Percentiles rank a stretch among this genome's conserved stretches.
Evolutionary conservation across 2,329 filamentous ascomycete species (phyloP).

Genomic region (Colletotrichum navitas): DNA sequence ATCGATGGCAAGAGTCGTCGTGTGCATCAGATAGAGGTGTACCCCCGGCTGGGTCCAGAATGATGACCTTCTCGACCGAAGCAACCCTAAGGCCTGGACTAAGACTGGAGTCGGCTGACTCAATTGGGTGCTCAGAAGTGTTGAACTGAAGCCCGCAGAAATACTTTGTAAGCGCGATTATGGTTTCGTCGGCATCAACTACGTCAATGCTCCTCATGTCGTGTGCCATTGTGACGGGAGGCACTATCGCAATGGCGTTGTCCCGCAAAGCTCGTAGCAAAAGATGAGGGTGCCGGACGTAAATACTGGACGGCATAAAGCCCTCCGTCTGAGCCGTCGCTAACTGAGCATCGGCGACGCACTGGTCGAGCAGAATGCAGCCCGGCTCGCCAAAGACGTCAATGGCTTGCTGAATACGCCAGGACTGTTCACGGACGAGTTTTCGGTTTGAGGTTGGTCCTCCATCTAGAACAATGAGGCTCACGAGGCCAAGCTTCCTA

Average conservation of each 20-base stretch:
- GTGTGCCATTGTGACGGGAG: constrained; percentile 57
- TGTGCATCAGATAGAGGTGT: constrained; percentile 72
- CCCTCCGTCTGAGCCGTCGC: constrained; percentile 21
- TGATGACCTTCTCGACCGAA: constrained; percentile 85
- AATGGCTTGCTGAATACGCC: constrained; percentile 80
- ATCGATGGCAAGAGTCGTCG: constrained; percentile 60
- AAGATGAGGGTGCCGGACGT: constrained; percentile 42
- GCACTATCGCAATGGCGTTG: constrained; percentile 54
- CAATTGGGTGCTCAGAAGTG: constrained; percentile 41
- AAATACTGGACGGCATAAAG: constrained; percentile 40
- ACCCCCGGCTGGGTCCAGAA: constrained; percentile 88
- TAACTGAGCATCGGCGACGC: constrained; percentile 24
- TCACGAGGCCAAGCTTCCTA: constrained; percentile 82
- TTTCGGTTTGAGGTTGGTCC: constrained; percentile 56
- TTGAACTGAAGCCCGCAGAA: constrained; percentile 75
- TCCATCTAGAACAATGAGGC: constrained; percentile 86
- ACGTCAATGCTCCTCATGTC: constrained; percentile 55
- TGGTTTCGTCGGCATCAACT: constrained; percentile 69
- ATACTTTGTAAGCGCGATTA: constrained; percentile 82
- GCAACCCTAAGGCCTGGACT: constrained; percentile 63
- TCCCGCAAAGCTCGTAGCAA: constrained; percentile 51
- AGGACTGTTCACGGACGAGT: constrained; percentile 72
- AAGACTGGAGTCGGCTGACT: constrained; percentile 42
- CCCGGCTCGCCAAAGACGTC: constrained; percentile 76
- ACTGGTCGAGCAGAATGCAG: constrained; percentile 69